These are phyloP conservation scores for Suhomyces faveliae DNA, from an alignment of 805 yeast species.

Conservation along the genomic window DNA sequence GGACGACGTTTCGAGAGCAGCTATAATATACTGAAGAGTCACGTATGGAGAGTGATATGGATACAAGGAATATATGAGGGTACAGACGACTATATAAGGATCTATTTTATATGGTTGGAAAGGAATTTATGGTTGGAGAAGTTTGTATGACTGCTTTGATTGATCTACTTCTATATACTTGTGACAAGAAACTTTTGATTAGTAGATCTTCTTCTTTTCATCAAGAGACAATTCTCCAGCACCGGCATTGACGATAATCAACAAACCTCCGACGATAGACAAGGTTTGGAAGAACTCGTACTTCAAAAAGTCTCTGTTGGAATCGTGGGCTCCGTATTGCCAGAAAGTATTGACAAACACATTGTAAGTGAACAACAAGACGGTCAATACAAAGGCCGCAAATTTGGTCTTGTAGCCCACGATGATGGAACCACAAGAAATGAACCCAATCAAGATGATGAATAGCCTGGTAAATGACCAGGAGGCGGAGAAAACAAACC, in stretches of 20 bases:
- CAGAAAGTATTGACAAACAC: slow-evolving; percentile 84
- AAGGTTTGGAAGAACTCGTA: slow-evolving; percentile 94
- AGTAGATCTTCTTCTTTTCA: slow-evolving; percentile 92
- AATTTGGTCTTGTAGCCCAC: slow-evolving; percentile 92
- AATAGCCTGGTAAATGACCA: slow-evolving; percentile 68
- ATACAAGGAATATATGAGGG: too few species aligned
- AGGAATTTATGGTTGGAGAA: too few species aligned
- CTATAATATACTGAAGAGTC: too few species aligned
- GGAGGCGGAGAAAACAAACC: slow-evolving; percentile 73
- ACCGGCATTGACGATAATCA: slow-evolving; percentile 89
- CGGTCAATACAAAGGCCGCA: slow-evolving; percentile 70
- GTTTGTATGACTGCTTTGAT: too few species aligned
- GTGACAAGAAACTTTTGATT: too few species aligned
- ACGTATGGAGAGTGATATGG: too few species aligned
- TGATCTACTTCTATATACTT: too few species aligned
- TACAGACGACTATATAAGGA: too few species aligned
- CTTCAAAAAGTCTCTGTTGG: slow-evolving; percentile 82
- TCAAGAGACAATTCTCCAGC: slow-evolving; percentile 94
- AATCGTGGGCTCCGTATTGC: slow-evolving; percentile 66
- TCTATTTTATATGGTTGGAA: too few species aligned
- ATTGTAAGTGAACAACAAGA: slow-evolving; percentile 73
- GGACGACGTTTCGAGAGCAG: too few species aligned
- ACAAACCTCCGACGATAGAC: slow-evolving; percentile 90
- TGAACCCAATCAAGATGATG: slow-evolving; percentile 66
- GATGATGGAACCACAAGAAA: slow-evolving; percentile 72